These are phyloP conservation scores for Melanomma pulvis-pyrius DNA, from an alignment of 495 filamentous ascomycete genomes.

Conservation along the genomic window DNA sequence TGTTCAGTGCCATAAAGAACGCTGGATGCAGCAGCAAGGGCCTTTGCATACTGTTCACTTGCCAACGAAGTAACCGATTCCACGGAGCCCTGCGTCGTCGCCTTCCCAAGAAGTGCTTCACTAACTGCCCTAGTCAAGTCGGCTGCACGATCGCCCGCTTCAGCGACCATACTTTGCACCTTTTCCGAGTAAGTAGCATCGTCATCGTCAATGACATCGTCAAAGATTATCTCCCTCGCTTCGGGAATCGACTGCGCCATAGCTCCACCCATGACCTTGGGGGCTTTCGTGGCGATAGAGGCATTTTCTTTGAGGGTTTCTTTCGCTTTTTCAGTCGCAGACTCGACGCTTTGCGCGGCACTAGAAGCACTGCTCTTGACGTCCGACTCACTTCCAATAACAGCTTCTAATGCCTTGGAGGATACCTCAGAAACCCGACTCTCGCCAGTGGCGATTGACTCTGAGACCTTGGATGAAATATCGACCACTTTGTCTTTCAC, in stretches of 20 bases:
- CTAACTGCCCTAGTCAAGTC: constrained; percentile 58
- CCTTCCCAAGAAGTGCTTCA: constrained; percentile 54
- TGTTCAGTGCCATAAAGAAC: constrained; percentile 61
- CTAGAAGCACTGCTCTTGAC: constrained; percentile 30
- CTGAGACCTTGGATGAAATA: constrained; percentile 45
- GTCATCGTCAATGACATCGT: constrained; percentile 57
- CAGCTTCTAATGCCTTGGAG: constrained; percentile 27
- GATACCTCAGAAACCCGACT: constrained; percentile 25
- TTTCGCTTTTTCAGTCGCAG: not conserved
- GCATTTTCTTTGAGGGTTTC: not conserved
- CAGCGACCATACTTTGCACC: constrained; percentile 54
- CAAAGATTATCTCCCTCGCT: constrained; percentile 54
- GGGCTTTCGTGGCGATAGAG: constrained; percentile 24
- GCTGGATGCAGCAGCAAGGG: constrained; percentile 59
- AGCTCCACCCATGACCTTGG: constrained; percentile 54
- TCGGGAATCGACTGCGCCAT: constrained; percentile 58
- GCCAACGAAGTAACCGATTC: constrained; percentile 55
- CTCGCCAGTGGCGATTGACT: constrained; percentile 38
- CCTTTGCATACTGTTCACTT: constrained; percentile 59
- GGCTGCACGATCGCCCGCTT: constrained; percentile 54
- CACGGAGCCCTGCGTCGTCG: constrained; percentile 50
- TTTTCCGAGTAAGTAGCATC: constrained; percentile 52
- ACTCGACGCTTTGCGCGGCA: constrained; percentile 33
- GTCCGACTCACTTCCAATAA: constrained; percentile 29
- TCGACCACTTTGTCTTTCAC: constrained; percentile 36